Conservation (phyloP, 805 yeast species). For the Alloascoidea hylecoeti region DNA sequence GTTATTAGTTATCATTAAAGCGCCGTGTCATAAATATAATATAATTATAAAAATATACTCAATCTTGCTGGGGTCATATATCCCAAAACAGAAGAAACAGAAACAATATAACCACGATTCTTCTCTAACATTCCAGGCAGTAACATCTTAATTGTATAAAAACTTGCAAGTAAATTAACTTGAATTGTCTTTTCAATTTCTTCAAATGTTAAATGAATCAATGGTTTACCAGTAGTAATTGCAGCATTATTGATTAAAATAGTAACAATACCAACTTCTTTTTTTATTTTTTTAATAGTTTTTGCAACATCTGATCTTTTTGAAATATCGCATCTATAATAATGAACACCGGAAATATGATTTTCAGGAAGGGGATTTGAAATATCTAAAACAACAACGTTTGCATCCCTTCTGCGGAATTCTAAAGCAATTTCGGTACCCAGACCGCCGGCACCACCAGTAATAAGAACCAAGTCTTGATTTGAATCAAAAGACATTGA, state of each 20-base stretch:
- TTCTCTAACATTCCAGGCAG: slow-evolving; percentile 54
- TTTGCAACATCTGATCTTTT: slow-evolving; percentile 27
- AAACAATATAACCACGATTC: slow-evolving; percentile 63
- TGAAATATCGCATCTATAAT: slow-evolving; percentile 61
- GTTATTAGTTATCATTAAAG: slow-evolving; percentile 3
- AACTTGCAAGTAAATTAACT: slow-evolving; percentile 58
- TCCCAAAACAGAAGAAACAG: slow-evolving; percentile 77
- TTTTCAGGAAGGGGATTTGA: slow-evolving; percentile 22
- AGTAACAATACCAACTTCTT: slow-evolving; percentile 44
- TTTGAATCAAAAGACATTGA: background rate
- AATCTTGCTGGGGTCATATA: slow-evolving; percentile 72
- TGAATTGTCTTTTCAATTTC: slow-evolving; percentile 51
- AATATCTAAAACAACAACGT: slow-evolving; percentile 57
- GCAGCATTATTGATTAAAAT: slow-evolving; percentile 83
- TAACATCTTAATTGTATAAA: slow-evolving; percentile 54
- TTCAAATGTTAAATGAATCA: slow-evolving; percentile 36
- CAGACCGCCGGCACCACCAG: slow-evolving; percentile 78
- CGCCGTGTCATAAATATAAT: slow-evolving; percentile 3
- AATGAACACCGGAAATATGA: slow-evolving; percentile 28
- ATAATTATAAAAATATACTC: slow-evolving; percentile 9
- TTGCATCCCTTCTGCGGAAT: slow-evolving; percentile 28
- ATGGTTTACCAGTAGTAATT: slow-evolving; percentile 40
- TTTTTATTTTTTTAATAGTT: slow-evolving; percentile 23
- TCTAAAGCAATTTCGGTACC: slow-evolving; percentile 47
- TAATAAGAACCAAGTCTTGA: slow-evolving; percentile 50